Base-by-base conservation (phyloP, 345 rosid species). In the Eucalyptus pauciflora region DNA sequence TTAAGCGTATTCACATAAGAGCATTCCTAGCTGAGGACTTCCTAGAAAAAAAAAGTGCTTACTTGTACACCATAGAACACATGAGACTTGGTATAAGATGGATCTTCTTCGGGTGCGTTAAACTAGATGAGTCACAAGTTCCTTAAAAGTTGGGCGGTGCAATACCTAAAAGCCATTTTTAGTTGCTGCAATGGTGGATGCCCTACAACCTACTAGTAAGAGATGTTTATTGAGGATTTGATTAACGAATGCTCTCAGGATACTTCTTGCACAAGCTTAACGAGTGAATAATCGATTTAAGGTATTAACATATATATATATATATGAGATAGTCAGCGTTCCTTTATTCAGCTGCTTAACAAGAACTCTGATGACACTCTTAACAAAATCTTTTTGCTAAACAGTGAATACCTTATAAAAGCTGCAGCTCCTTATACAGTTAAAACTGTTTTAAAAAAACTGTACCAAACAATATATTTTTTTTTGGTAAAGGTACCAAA, bases 241-340 rank as follows among this genome's bases (percentile, higher is more conserved):
- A 37, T 71, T 37, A 41, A 76, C 5, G 2, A 76, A 0, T 41
- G 48, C 29, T 20, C 27, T 20, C 1, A 6, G 1, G 3, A 7
- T 18, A 20, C 27, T 37, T 76, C 41, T 76, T 41, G 22, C 5
- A 76, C 9, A 76, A 41, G 15, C 3, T 76, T 76, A 76, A 33
- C 33, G 33, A 33, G 33, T 33, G 33, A 33, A 76, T 0, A 1
- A 76, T 20, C 2, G 0, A 41, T 76, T 43, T 11, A 6, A 76
- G 27, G 29, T 20, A 20, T 71, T 37, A 14, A 71, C 10, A 52
- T 46, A 8, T 46, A 2, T 46, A 8, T 46, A n/a, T n/a, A n/a
- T n/a, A 10, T 46, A 15, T n/a, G n/a, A n/a, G 2, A 33, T 71
- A 37, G 3, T 37, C 13, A 37, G 4, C 4, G 0, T 17, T 71